Conservation (phyloP, 2,329 filamentous ascomycete species). For the Microsporum ferrugineum region DNA sequence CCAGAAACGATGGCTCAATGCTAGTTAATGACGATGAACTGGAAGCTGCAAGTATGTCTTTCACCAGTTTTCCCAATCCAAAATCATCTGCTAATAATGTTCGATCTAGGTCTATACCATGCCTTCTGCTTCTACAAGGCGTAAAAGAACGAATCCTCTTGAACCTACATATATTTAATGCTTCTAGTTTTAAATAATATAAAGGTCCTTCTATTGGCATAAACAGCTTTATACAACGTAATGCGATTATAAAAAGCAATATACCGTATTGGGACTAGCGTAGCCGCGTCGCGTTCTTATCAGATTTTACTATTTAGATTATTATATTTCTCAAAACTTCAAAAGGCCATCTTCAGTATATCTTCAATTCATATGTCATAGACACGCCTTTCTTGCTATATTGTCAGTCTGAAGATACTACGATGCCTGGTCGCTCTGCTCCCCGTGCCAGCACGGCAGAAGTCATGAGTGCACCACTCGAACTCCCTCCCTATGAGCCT, state of each 20-base stretch:
- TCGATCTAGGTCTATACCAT: conserved; percentile 59
- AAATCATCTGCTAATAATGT: not conserved
- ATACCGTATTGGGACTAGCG: not conserved
- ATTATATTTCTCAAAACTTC: not conserved
- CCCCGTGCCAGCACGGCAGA: not conserved
- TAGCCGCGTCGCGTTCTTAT: conserved; percentile 6
- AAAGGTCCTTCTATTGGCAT: not conserved
- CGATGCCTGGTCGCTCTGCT: not conserved
- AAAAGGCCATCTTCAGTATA: not conserved
- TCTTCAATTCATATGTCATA: not conserved
- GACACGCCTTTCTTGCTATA: not conserved
- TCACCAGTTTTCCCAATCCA: not conserved
- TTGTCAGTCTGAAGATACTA: not conserved
- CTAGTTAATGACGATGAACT: conserved; percentile 75
- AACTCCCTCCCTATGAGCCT: conserved; percentile 43
- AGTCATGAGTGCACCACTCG: conserved; percentile 10
- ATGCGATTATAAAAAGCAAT: not conserved
- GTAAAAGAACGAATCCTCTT: conserved; percentile 28
- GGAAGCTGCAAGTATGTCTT: conserved; percentile 61
- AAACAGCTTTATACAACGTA: not conserved
- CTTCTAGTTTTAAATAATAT: too few relatives aligned
- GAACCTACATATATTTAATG: too few relatives aligned
- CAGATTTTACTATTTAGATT: not conserved
- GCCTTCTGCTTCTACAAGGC: conserved; percentile 98
- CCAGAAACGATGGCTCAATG: conserved; percentile 53